A percentile compares a stretch with the other conserved stretches of the same genome.
Evolutionary conservation across 805 yeast species (phyloP).

Genomic region (Priceomyces melissophilus): DNA sequence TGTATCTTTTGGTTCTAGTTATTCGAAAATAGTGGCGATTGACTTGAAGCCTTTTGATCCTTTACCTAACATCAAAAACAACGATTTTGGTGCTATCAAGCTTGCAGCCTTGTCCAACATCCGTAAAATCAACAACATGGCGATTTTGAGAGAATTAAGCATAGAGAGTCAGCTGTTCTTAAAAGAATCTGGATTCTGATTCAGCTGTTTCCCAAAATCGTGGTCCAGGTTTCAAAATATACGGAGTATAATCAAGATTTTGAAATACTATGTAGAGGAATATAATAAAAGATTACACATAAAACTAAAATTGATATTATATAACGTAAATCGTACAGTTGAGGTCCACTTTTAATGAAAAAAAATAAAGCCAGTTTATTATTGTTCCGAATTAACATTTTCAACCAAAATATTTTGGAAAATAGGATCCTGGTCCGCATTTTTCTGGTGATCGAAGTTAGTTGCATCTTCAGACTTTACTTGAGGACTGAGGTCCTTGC

Average conservation of each 20-base stretch:
- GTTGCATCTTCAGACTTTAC: conserved; percentile 1
- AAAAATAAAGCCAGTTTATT: neutral
- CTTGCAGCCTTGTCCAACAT: conserved; percentile 23
- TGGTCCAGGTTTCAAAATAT: no score
- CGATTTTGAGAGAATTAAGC: conserved; percentile 25
- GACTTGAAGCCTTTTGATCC: conserved; percentile 69
- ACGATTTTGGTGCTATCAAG: conserved; percentile 28
- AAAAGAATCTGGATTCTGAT: conserved; percentile 10
- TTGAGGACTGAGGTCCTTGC: neutral
- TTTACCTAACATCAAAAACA: conserved; percentile 44
- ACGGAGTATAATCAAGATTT: no score
- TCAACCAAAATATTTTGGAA: conserved; percentile 15
- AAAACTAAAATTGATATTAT: no score
- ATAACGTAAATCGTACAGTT: no score
- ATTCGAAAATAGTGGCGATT: conserved; percentile 68
- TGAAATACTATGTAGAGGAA: no score
- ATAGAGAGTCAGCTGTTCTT: conserved; percentile 13
- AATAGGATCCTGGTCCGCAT: conserved; percentile 14
- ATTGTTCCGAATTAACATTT: conserved; percentile 3
- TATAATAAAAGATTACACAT: no score
- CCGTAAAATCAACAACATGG: conserved; percentile 21
- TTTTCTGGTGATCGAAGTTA: conserved; percentile 1
- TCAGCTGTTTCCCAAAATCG: no score
- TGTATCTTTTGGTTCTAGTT: conserved; percentile 79
- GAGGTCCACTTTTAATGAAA: no score